phyloP scores from a whole-genome alignment of 768 basidiomycete species.

The Mycena belliarum region DNA sequence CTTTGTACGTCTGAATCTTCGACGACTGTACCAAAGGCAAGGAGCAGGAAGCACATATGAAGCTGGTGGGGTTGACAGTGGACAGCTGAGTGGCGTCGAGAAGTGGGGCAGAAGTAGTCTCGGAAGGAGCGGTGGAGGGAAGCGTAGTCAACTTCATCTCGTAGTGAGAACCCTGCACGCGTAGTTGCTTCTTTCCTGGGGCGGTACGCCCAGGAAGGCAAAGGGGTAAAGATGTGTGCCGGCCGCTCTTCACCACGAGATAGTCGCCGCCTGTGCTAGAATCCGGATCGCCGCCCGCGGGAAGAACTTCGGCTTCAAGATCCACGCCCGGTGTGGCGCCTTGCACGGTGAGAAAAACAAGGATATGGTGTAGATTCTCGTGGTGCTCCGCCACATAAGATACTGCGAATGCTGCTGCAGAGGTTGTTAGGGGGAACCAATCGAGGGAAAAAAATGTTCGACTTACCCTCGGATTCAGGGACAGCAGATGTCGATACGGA shows the following conservation, averaged over 20 bases:
- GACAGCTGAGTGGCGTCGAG: slow-evolving; percentile 72
- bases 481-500: slow-evolving; percentile 14
- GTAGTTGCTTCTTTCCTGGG: slow-evolving; percentile 63
- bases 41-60: slow-evolving; percentile 80
- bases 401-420: slow-evolving; percentile 42
- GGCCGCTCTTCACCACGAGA: slow-evolving; percentile 62
- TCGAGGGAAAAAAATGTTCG: background rate
- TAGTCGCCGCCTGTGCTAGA: slow-evolving; percentile 49
- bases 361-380: slow-evolving; percentile 78
- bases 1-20: slow-evolving; percentile 59
- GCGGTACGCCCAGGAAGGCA: slow-evolving; percentile 55
- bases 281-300: slow-evolving; percentile 39
- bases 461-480: slow-evolving; percentile 25
- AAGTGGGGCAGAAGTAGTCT: slow-evolving; percentile 42
- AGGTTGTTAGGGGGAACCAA: slow-evolving; percentile 1
- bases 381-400: slow-evolving; percentile 74
- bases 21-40: slow-evolving; percentile 67
- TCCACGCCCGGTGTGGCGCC: slow-evolving; percentile 50
- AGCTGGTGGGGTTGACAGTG: slow-evolving; percentile 56
- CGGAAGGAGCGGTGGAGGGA: slow-evolving; percentile 25
- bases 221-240: slow-evolving; percentile 57
- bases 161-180: slow-evolving; percentile 57
- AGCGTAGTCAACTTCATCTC: slow-evolving; percentile 67
- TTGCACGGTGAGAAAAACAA: slow-evolving; percentile 68
- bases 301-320: slow-evolving; percentile 67